Percentiles rank a stretch among this genome's conserved stretches.
Conservation (phyloP, 2,329 filamentous ascomycete genomes). For the Neocatenulostroma microsporum region DNA sequence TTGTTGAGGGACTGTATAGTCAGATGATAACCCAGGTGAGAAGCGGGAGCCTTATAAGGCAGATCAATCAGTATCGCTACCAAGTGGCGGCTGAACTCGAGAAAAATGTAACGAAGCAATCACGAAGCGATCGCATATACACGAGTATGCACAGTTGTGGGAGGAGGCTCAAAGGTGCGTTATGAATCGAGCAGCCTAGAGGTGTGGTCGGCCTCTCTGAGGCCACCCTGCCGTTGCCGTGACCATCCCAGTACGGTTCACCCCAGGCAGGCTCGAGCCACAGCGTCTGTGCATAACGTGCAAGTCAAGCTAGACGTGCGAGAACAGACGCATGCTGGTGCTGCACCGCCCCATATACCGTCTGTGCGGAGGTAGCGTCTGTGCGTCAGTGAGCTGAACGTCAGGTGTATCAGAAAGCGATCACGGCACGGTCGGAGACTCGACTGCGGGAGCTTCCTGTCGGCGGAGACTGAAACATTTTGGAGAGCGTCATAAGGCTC, state of each 20-base stretch:
- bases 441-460: too few relatives aligned
- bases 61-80: too few relatives aligned
- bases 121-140: slow-evolving; percentile 1
- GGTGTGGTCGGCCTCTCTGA: too few relatives aligned
- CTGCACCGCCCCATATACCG: slow-evolving; percentile 1
- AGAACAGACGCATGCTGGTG: slow-evolving; percentile 1
- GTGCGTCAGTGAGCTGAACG: slow-evolving; percentile 3
- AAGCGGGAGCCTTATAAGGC: too few relatives aligned
- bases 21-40: too few relatives aligned
- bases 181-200: too few relatives aligned
- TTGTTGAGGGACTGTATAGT: too few relatives aligned
- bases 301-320: not conserved
- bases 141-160: not conserved
- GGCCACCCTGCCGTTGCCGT: too few relatives aligned
- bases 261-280: not conserved
- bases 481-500: not conserved
- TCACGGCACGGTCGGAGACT: not conserved
- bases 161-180: not conserved
- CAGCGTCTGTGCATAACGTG: too few relatives aligned
- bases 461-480: too few relatives aligned
- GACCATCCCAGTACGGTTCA: not conserved
- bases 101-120: slow-evolving; percentile 3
- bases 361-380: not conserved
- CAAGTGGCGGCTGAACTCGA: not conserved
- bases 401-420: not conserved